Base-by-base conservation (phyloP, 768 basidiomycete genomes). In the Calocybe indica region DNA sequence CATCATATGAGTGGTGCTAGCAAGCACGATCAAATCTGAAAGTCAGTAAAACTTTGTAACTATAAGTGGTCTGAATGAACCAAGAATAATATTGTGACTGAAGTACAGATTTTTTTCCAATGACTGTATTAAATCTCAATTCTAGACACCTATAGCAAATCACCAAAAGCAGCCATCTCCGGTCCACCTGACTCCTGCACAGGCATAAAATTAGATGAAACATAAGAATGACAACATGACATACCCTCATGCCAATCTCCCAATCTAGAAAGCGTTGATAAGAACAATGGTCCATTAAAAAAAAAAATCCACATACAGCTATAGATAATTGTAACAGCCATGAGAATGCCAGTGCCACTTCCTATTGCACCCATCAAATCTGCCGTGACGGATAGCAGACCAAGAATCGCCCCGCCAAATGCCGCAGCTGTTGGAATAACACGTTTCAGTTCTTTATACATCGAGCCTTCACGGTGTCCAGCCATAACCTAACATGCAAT, bases 281-380 rank as follows among this genome's bases (percentile, higher is more conserved):
- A 22, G 22, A 22, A 22, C 22, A 22, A 22, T 22, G 22, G 1
- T 4, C 22, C 22, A 22, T 22, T n/a, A n/a, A 22, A 22, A 52
- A 47, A 34, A 54, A 31, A 28, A 40, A 37, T 43, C 6, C 31
- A 79, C 83, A 61, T 62, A 85, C 83, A 92, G 66, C 90, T 87
- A 66, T 96, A 96, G 66, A 97, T 96, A 62, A 93, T 97, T 15
- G 95, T 96, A 44, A 95, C 92, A 31, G 92, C 93, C 92, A 97
- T 94, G 54, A 97, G 74, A 61, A 96, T 96, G 76, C 92, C 91
- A 5, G 91, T 94, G 40, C 93, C 93, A 58, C 88, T 92, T 8
- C 94, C 94, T 50, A 98, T 87, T 2, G 95, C 96, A 46, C 96
- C 96, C 76, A 94, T 86, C 52, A 99, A 68, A 62, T 99, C 95